These are phyloP conservation scores for Chenopodium berlandieri DNA, from an alignment of 148 eudicot genomes.

Conservation along the genomic window DNA sequence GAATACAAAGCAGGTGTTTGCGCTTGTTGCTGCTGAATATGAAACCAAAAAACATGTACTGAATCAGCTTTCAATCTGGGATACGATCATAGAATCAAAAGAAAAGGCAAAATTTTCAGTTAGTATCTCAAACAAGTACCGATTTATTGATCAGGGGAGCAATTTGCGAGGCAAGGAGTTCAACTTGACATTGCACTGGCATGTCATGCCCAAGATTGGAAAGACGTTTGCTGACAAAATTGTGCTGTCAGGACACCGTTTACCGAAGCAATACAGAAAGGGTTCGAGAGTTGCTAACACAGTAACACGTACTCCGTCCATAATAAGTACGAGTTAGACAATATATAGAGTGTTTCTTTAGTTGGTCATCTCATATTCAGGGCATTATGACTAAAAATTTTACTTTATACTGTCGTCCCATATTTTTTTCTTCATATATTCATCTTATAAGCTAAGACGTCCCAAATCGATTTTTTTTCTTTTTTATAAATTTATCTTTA, in stretches of 20 bases:
- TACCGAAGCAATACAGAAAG: slow-evolving; percentile 56
- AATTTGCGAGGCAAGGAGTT: slow-evolving; percentile 73
- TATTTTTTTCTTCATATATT: no score
- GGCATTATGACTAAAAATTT: no score
- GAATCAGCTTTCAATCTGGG: slow-evolving; percentile 71
- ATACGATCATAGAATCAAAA: slow-evolving; percentile 72
- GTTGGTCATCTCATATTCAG: no score
- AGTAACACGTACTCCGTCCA: no score
- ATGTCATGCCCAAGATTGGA: slow-evolving; percentile 99
- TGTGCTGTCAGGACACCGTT: slow-evolving; percentile 68
- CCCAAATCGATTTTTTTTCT: no score
- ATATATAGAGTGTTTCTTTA: no score
- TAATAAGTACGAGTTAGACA: no score
- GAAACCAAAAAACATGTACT: slow-evolving; percentile 65
- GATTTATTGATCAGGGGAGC: slow-evolving; percentile 86
- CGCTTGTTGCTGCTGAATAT: slow-evolving; percentile 91
- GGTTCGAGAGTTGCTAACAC: no score
- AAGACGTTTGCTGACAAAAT: slow-evolving; percentile 85
- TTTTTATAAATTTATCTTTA: no score
- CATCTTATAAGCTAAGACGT: no score
- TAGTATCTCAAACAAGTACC: slow-evolving; percentile 79
- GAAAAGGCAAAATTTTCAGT: slow-evolving; percentile 68
- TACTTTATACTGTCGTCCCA: no score
- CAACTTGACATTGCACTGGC: slow-evolving; percentile 94
- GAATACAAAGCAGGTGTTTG: slow-evolving; percentile 96